Conservation (phyloP, 768 basidiomycete genomes). For the Rhodosporidiobolus odoratus region DNA sequence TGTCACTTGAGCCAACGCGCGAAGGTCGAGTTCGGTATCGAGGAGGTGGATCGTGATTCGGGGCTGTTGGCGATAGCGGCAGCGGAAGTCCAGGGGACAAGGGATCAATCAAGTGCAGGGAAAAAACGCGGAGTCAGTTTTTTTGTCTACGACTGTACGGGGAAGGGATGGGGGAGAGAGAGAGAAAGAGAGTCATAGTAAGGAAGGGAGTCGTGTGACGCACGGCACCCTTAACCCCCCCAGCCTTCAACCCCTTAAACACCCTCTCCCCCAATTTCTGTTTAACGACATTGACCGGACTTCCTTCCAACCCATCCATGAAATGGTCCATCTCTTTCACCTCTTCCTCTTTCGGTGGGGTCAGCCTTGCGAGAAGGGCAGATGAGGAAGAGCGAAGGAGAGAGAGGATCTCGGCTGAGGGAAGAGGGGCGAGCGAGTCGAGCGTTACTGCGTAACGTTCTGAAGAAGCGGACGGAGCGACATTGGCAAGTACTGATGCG, state of each 20-base stretch:
- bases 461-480: slow-evolving; percentile 53
- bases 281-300: slow-evolving; percentile 61
- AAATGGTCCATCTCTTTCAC: slow-evolving; percentile 64
- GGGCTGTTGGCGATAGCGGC: slow-evolving; percentile 51
- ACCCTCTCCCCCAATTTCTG: slow-evolving; percentile 58
- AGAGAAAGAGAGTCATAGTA: neutral
- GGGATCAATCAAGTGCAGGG: too few species aligned
- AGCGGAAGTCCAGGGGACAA: neutral
- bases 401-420: slow-evolving; percentile 68
- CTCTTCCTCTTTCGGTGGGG: neutral
- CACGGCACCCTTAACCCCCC: slow-evolving; percentile 73
- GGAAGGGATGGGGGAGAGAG: neutral
- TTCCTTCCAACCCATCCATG: slow-evolving; percentile 55
- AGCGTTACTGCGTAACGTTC: slow-evolving; percentile 40
- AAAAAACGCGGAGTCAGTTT: neutral
- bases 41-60: slow-evolving; percentile 77
- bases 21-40: slow-evolving; percentile 71
- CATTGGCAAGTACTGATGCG: neutral
- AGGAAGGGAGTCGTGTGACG: neutral
- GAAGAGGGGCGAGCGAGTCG: slow-evolving; percentile 57
- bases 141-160: slow-evolving; percentile 41
- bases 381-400: slow-evolving; percentile 56
- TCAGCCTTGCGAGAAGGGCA: neutral
- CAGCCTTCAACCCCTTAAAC: slow-evolving; percentile 50
- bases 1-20: slow-evolving; percentile 75